These are phyloP conservation scores for Roridomyces roridus DNA, from an alignment of 768 basidiomycete genomes.

Conservation along the genomic window DNA sequence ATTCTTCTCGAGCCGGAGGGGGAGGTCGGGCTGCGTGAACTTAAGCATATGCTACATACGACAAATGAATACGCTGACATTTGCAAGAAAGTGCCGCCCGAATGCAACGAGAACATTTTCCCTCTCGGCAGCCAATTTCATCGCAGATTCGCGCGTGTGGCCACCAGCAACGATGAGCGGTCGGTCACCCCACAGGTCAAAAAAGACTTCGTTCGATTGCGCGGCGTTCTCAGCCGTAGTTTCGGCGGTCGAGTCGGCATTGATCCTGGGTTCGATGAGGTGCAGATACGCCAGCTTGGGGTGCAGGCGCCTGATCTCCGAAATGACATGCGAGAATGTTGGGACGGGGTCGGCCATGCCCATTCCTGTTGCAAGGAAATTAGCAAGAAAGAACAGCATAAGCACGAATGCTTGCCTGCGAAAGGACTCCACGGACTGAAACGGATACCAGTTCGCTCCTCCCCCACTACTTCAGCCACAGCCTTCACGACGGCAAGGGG, in stretches of 20 bases:
- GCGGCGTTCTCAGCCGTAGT: slow-evolving; percentile 5
- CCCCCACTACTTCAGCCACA: slow-evolving; percentile 45
- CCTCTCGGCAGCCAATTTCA: slow-evolving; percentile 28
- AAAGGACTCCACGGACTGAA: slow-evolving; percentile 42
- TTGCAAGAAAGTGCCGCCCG: slow-evolving; percentile 8
- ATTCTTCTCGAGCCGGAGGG: slow-evolving; percentile 30
- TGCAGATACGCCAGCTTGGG: slow-evolving; percentile 47
- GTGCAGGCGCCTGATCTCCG: slow-evolving; percentile 28
- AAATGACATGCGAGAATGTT: slow-evolving; percentile 37
- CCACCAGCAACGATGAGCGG: slow-evolving; percentile 37
- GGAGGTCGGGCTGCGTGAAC: slow-evolving; percentile 38
- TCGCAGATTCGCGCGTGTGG: slow-evolving; percentile 33
- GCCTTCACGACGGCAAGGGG: slow-evolving; percentile 48
- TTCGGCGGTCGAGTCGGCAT: slow-evolving; percentile 22
- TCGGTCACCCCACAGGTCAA: slow-evolving; percentile 36
- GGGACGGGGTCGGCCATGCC: slow-evolving; percentile 36
- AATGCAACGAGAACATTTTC: slow-evolving; percentile 8
- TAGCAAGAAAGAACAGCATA: slow-evolving; percentile 11
- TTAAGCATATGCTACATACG: background rate
- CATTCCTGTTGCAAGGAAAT: slow-evolving; percentile 33
- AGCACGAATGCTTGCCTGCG: slow-evolving; percentile 36
- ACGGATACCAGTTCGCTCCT: slow-evolving; percentile 46
- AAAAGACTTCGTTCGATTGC: slow-evolving; percentile 35
- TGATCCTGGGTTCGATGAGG: slow-evolving; percentile 34
- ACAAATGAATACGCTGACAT: background rate